Base-by-base conservation (phyloP, 306 rosid species). In the Elaeagnus macrophylla region DNA sequence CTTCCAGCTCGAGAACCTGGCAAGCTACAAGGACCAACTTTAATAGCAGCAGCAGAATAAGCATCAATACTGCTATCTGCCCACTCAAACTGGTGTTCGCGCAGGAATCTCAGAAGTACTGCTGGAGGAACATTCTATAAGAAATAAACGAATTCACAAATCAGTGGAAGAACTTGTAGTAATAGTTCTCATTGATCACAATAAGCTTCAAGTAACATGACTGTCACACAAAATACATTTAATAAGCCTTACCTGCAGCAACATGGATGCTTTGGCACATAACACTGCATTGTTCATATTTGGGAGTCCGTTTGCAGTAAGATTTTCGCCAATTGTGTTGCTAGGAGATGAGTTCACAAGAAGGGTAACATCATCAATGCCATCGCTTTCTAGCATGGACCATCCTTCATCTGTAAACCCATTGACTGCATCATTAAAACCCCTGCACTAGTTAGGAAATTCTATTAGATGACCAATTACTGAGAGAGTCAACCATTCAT, bases 231-330 rank as follows among this genome's bases (percentile, higher is more conserved):
- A 13, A 61, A 37, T 50, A 47, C 54, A 32, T 49, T 38, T 18
- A 54, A 61, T 50, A n/a, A n/a, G n/a, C 54, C 58, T 67, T 71
- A 91, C 99, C 81, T 91, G 99, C 65, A 91, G 68, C 68, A 91
- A 59, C 99, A 91, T 87, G 53, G 99, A 91, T 35, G 99, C 96
- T 73, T 91, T 91, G 63, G 96, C 99, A 66, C 99, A 91, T 59
- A 91, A 77, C 20, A 91, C 82, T 3, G 99, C 79, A 57, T 73
- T 80, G 73, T 57, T 77, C 67, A 79, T 58, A 6, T 96, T 75
- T 20, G 88, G 82, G 64, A 84, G 85, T 55, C 93, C 99, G 63
- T 67, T 82, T 59, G 69, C 70, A 54, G 86, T 75, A 68, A 78
- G 66, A 61, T 78, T 78, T 51, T 57, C 69, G 37, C 85, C 93